phyloP scores from a whole-genome alignment of 495 filamentous ascomycete genomes.

The Penicillium steckii region DNA sequence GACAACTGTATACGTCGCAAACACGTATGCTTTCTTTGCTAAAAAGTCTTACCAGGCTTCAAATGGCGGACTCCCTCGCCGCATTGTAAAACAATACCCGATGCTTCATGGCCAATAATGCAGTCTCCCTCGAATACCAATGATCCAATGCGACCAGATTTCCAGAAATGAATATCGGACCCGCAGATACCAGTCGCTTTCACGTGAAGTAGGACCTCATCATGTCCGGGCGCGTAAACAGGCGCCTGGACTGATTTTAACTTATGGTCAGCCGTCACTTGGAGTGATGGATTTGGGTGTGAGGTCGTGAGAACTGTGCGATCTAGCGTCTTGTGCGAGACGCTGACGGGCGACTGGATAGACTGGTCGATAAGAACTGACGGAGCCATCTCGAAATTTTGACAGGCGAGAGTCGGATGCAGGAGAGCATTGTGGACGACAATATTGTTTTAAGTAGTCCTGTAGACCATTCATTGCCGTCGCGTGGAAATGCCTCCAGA shows the following conservation, averaged over 20 bases:
- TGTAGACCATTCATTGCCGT: not conserved
- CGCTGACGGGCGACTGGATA: not conserved
- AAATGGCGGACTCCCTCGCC: constrained; percentile 46
- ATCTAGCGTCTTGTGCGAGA: constrained; percentile 8
- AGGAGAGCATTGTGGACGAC: not conserved
- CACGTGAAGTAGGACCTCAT: constrained; percentile 50
- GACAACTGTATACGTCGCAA: not conserved
- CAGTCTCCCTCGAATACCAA: constrained; percentile 66
- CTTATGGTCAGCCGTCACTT: constrained; percentile 54
- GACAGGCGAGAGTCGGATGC: not conserved
- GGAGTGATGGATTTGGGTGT: constrained; percentile 52
- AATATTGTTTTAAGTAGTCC: not conserved
- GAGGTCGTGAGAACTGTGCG: constrained; percentile 16
- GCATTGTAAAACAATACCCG: constrained; percentile 63
- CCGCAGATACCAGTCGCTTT: constrained; percentile 53
- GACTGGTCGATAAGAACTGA: constrained; percentile 16
- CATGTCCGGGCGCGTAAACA: constrained; percentile 42
- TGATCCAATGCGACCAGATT: constrained; percentile 72
- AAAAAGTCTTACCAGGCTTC: constrained; percentile 24
- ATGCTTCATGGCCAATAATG: constrained; percentile 77
- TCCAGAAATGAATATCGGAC: constrained; percentile 78
- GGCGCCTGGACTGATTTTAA: constrained; percentile 52
- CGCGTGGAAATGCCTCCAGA: not conserved
- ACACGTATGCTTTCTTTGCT: not conserved
- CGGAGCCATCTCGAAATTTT: constrained; percentile 11